These are phyloP conservation scores for Beauveria pseudobassiana DNA, from an alignment of 2,329 filamentous ascomycete species.

Conservation along the genomic window DNA sequence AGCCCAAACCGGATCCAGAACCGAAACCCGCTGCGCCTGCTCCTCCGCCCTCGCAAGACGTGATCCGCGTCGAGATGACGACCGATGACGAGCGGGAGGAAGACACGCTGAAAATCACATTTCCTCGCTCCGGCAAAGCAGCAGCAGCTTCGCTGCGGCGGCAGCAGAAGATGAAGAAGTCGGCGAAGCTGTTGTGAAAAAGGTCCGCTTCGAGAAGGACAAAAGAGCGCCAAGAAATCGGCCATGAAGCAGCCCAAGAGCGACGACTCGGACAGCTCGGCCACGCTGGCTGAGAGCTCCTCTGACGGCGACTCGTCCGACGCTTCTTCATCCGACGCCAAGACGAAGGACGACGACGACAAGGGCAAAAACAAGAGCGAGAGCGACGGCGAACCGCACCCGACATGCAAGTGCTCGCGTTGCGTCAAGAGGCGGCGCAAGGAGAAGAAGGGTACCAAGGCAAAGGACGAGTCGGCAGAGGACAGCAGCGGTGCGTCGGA, in stretches of 20 bases:
- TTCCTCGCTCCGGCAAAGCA: constrained; percentile 31
- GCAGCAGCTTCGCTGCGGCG: constrained; percentile 2
- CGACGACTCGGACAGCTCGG: constrained; percentile 18
- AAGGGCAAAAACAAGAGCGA: not conserved
- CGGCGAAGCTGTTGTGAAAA: constrained; percentile 25
- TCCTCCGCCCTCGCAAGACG: constrained; percentile 18
- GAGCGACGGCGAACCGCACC: constrained; percentile 2
- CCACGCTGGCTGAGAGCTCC: constrained; percentile 6
- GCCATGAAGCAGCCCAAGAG: constrained; percentile 27
- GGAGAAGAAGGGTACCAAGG: not conserved
- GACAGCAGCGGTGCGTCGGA: not conserved
- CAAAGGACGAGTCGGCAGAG: not conserved
- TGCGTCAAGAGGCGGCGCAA: not conserved
- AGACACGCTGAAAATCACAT: constrained; percentile 41
- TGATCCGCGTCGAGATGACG: constrained; percentile 34
- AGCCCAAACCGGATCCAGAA: constrained; percentile 16
- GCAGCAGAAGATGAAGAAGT: constrained; percentile 10
- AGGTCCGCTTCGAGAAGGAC: constrained; percentile 34
- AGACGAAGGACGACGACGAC: not conserved
- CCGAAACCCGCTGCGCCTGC: not conserved
- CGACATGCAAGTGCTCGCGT: constrained; percentile 3
- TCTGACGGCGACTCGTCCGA: constrained; percentile 6
- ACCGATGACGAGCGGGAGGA: constrained; percentile 46
- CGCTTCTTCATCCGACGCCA: constrained; percentile 16
- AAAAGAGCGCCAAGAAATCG: constrained; percentile 24